These are phyloP conservation scores for Monosporascus sp. DNA, from an alignment of 2,329 filamentous ascomycete genomes.

Conservation along the genomic window DNA sequence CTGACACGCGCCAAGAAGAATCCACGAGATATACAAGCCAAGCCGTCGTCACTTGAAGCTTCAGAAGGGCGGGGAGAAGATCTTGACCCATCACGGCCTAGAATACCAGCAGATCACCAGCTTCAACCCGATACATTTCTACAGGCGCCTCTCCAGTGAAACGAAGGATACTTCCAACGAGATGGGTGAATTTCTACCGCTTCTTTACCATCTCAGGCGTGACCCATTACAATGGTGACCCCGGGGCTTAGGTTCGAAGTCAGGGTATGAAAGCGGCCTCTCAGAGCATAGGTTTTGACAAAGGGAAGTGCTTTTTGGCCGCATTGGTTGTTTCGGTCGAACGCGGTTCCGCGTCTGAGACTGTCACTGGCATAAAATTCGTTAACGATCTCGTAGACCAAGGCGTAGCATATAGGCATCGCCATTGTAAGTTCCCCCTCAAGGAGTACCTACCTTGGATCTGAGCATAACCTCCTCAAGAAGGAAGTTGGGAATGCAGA, in stretches of 20 bases:
- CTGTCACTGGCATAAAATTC: slow-evolving; percentile 31
- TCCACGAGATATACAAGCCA: slow-evolving; percentile 16
- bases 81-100: slow-evolving; percentile 31
- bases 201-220: too few species aligned
- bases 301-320: slow-evolving; percentile 39
- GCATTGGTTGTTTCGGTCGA: slow-evolving; percentile 47
- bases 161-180: slow-evolving; percentile 28
- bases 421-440: slow-evolving; percentile 31
- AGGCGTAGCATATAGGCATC: slow-evolving; percentile 25
- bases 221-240: too few species aligned
- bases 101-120: slow-evolving; percentile 40
- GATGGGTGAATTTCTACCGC: slow-evolving; percentile 22
- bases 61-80: slow-evolving; percentile 34
- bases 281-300: slow-evolving; percentile 22
- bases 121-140: slow-evolving; percentile 40
- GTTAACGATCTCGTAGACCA: slow-evolving; percentile 17
- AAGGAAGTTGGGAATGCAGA: slow-evolving; percentile 26
- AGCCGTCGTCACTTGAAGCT: slow-evolving; percentile 32
- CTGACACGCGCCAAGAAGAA: slow-evolving; percentile 6
- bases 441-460: slow-evolving; percentile 26
- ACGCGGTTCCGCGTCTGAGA: slow-evolving; percentile 34
- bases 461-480: slow-evolving; percentile 15
- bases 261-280: slow-evolving; percentile 12
- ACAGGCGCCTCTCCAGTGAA: slow-evolving; percentile 36
- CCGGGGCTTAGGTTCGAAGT: slow-evolving; percentile 20